A percentile compares a stretch with the other conserved stretches of the same genome.
These are phyloP conservation scores for Tolypocladium paradoxum DNA, from an alignment of 2,329 filamentous ascomycete species.

Conservation along the genomic window DNA sequence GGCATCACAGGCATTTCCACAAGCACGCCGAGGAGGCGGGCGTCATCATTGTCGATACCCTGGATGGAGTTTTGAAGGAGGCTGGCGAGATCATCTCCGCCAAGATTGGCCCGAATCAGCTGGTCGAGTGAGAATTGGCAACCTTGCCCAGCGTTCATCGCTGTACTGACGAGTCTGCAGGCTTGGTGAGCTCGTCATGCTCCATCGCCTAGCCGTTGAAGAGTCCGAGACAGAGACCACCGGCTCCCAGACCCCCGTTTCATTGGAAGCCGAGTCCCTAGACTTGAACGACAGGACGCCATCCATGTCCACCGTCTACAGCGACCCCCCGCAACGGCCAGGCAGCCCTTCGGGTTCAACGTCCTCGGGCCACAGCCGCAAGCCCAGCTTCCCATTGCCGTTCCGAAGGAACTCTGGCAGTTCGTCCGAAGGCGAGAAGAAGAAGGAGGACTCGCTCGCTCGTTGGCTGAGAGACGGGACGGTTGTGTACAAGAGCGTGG, in stretches of 20 bases:
- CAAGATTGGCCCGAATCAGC: slow-evolving; percentile 57
- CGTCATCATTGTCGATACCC: slow-evolving; percentile 61
- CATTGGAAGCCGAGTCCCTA: slow-evolving; percentile 9
- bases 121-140: slow-evolving; percentile 56
- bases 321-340: slow-evolving; percentile 13
- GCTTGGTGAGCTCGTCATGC: slow-evolving; percentile 68
- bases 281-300: slow-evolving; percentile 22
- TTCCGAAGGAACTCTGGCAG: slow-evolving; percentile 17
- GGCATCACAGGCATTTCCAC: slow-evolving; percentile 49
- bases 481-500: slow-evolving; percentile 60
- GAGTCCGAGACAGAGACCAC: slow-evolving; percentile 25
- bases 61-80: slow-evolving; percentile 70
- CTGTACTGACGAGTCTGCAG: slow-evolving; percentile 19
- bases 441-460: slow-evolving; percentile 37
- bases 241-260: slow-evolving; percentile 14
- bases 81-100: slow-evolving; percentile 81
- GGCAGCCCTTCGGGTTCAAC: slow-evolving; percentile 21
- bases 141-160: background rate
- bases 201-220: slow-evolving; percentile 33
- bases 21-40: slow-evolving; percentile 54
- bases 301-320: slow-evolving; percentile 31
- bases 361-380: slow-evolving; percentile 16
- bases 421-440: slow-evolving; percentile 26
- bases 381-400: slow-evolving; percentile 20
- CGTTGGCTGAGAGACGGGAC: slow-evolving; percentile 51